Base-by-base conservation (phyloP, 2,329 filamentous ascomycete genomes). In the Nemania diffusa region DNA sequence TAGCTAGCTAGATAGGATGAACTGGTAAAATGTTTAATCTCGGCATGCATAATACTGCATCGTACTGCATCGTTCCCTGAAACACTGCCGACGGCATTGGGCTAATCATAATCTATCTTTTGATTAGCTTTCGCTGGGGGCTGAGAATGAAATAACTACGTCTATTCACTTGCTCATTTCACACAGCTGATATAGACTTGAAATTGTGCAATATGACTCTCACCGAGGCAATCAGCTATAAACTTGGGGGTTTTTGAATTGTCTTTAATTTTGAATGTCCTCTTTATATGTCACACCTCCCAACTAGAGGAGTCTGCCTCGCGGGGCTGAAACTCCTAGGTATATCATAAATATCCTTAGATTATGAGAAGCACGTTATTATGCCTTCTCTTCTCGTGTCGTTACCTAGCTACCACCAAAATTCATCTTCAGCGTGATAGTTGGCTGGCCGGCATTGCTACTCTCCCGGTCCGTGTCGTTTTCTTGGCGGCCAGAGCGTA, bases 341-440 rank as follows among this genome's bases (percentile, higher is more conserved):
- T 52, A 53, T 53, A 66, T 62, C 53, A 57, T 53, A 58, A 52
- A 48, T 44, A 40, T 27, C 53, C 46, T 42, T 57, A 53, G 22
- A 34, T 44, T 42, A 26, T 57, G 34, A n/a, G 24, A 26, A 37
- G 5, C 32, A 3, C 40, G 40, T 62, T 29, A 58, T 58, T 34
- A 52, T 29, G 5, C 32, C 52, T 26, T 42, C 17, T 9, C 15
- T 34, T 29, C 60, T 57, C 50, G 17, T 48, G 20, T 55, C 5
- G 24, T 53, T 27, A 24, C 32, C 48, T 62, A 71, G 24, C 20
- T 67, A 20, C 82, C 81, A 5, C 88, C 88, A 85, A 99, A 98
- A 79, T 97, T 86, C 92, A 98, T 97, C 85, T 97, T 96, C 76
- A 99, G 80, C 61, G 93, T 93, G 84, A 99, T 99, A 70, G 84